phyloP scores from a whole-genome alignment of 371 early-diverging fungal species.

The Lichtheimia corymbifera region DNA sequence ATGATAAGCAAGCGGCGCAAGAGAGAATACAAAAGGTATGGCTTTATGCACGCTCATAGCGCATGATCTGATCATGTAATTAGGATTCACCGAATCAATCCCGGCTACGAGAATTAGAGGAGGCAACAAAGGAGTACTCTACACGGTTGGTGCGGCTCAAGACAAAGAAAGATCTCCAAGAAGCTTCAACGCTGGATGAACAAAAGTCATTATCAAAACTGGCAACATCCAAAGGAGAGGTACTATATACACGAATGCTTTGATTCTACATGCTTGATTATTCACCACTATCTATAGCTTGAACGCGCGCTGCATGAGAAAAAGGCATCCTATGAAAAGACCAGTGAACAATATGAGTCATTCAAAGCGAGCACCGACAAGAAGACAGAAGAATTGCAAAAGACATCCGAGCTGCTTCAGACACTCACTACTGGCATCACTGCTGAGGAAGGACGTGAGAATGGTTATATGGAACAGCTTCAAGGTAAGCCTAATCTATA shows the following conservation, averaged over 20 bases:
- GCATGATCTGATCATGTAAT: not conserved
- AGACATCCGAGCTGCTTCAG: slow-evolving; percentile 84
- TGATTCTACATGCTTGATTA: no score
- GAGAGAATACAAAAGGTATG: slow-evolving; percentile 40
- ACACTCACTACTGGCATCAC: slow-evolving; percentile 92
- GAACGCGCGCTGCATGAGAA: slow-evolving; percentile 57
- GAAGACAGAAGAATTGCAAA: slow-evolving; percentile 65
- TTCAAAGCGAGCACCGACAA: slow-evolving; percentile 67
- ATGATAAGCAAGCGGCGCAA: slow-evolving; percentile 43
- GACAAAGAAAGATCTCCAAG: slow-evolving; percentile 79
- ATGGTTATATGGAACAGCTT: slow-evolving; percentile 93
- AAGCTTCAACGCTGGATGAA: slow-evolving; percentile 79
- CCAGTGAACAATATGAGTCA: slow-evolving; percentile 59
- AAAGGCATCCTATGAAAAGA: slow-evolving; percentile 41
- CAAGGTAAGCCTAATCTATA: slow-evolving; percentile 47
- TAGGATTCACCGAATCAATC: slow-evolving; percentile 66
- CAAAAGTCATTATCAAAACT: slow-evolving; percentile 39
- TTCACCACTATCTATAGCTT: slow-evolving; percentile 27
- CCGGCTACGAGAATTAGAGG: slow-evolving; percentile 68
- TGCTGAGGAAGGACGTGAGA: slow-evolving; percentile 88
- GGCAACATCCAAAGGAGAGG: slow-evolving; percentile 47
- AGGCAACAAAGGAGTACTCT: slow-evolving; percentile 67
- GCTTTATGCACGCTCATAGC: no score
- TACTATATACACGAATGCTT: slow-evolving; percentile 15
- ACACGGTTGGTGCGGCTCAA: slow-evolving; percentile 78